These are phyloP conservation scores for Hypoxylon sp. DNA, from an alignment of 2,329 filamentous ascomycete genomes.

Conservation along the genomic window DNA sequence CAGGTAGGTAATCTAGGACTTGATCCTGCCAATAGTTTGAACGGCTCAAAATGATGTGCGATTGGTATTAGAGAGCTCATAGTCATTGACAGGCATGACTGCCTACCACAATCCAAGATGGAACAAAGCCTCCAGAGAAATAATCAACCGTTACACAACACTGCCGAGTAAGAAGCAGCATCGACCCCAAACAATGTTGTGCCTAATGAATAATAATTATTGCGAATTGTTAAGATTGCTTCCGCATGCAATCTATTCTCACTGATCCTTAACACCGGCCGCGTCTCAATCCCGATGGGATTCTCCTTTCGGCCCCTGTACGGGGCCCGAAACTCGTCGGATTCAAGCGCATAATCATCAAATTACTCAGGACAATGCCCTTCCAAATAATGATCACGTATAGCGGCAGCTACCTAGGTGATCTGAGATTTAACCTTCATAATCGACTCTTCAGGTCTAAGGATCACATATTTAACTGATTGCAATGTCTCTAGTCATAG, in stretches of 20 bases:
- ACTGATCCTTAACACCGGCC: slow-evolving; percentile 66
- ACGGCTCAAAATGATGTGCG: slow-evolving; percentile 50
- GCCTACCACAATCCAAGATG: slow-evolving; percentile 53
- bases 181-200: too few species aligned
- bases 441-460: slow-evolving; percentile 58
- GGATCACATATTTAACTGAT: slow-evolving; percentile 69
- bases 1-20: slow-evolving; percentile 54
- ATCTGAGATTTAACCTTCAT: slow-evolving; percentile 68
- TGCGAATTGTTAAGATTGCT: slow-evolving; percentile 63
- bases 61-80: slow-evolving; percentile 62
- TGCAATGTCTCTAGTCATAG: slow-evolving; percentile 64
- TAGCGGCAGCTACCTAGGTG: slow-evolving; percentile 67
- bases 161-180: slow-evolving; percentile 53
- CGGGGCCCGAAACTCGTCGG: slow-evolving; percentile 67
- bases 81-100: slow-evolving; percentile 43
- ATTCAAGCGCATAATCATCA: slow-evolving; percentile 62
- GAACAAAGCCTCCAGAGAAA: slow-evolving; percentile 63
- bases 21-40: slow-evolving; percentile 63
- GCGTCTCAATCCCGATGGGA: slow-evolving; percentile 56
- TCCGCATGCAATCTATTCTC: slow-evolving; percentile 67
- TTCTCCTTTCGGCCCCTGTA: slow-evolving; percentile 61
- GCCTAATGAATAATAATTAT: slow-evolving; percentile 48
- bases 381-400: slow-evolving; percentile 63
- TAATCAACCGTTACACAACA: slow-evolving; percentile 65
- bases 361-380: slow-evolving; percentile 65